Evolutionary conservation across 805 yeast species (phyloP).

Genomic region (Barnettozyma sp.): DNA sequence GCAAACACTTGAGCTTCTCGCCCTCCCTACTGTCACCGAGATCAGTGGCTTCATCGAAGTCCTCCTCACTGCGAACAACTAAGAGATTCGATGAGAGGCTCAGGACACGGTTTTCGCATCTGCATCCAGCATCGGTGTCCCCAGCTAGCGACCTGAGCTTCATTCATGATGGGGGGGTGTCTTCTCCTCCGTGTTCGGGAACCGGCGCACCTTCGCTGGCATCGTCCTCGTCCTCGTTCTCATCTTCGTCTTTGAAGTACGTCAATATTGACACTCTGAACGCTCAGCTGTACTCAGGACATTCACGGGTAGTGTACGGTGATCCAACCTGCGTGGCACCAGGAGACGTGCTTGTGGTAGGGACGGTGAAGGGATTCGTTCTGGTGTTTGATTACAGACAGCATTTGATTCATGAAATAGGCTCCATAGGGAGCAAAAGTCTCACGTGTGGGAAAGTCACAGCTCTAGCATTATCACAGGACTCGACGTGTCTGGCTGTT

Average conservation of each 20-base stretch:
- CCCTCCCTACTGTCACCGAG: too few species aligned
- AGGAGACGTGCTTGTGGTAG: conserved; percentile 49
- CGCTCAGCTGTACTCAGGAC: conserved; percentile 28
- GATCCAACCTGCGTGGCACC: conserved; percentile 41
- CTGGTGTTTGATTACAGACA: conserved; percentile 68
- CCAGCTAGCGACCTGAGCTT: too few species aligned
- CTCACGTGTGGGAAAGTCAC: conserved; percentile 43
- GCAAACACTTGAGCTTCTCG: too few species aligned
- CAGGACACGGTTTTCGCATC: conserved; percentile 6
- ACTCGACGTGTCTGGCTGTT: conserved; percentile 61
- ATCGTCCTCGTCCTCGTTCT: too few species aligned
- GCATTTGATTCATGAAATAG: conserved; percentile 39
- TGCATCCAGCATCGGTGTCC: background rate
- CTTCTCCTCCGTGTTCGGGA: too few species aligned
- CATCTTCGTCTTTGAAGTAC: conserved; percentile 33
- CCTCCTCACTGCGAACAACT: conserved; percentile 6
- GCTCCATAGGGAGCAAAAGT: conserved; percentile 24
- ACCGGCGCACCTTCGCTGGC: too few species aligned
- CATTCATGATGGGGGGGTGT: too few species aligned
- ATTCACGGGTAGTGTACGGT: conserved; percentile 38
- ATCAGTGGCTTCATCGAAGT: too few species aligned
- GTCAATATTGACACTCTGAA: conserved; percentile 35
- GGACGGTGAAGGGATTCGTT: conserved; percentile 62
- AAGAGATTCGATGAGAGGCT: conserved; percentile 10
- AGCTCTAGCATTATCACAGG: conserved; percentile 53